These are phyloP conservation scores for Corinectria fuckeliana DNA, from an alignment of 2,329 filamentous ascomycete genomes.

Conservation along the genomic window DNA sequence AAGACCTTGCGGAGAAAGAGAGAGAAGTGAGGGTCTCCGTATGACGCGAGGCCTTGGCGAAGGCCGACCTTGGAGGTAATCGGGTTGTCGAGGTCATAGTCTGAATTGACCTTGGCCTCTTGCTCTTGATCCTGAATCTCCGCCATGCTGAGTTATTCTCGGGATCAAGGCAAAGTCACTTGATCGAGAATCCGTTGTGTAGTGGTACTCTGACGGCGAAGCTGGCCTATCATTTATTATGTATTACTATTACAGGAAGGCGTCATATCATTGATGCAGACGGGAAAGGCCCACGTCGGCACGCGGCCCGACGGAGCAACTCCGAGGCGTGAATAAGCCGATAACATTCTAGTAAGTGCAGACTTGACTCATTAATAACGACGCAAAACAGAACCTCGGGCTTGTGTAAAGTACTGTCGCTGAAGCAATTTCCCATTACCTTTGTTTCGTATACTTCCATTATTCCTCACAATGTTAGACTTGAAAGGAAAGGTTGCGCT, in stretches of 20 bases:
- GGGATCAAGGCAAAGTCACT: background rate
- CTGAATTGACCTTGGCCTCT: slow-evolving; percentile 44
- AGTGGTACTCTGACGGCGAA: background rate
- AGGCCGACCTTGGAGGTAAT: slow-evolving; percentile 61
- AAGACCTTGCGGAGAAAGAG: slow-evolving; percentile 78
- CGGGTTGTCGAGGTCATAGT: slow-evolving; percentile 66
- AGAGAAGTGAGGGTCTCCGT: slow-evolving; percentile 77
- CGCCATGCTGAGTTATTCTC: slow-evolving; percentile 19
- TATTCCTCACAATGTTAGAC: slow-evolving; percentile 41
- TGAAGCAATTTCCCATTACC: too few species aligned
- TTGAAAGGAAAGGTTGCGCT: slow-evolving; percentile 52
- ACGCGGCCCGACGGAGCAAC: slow-evolving; percentile 25
- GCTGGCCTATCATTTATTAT: slow-evolving; percentile 31
- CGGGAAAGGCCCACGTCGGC: slow-evolving; percentile 28
- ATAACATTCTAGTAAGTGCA: background rate
- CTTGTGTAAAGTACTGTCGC: background rate
- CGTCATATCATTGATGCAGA: slow-evolving; percentile 15
- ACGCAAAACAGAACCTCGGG: background rate
- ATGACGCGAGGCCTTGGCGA: slow-evolving; percentile 69
- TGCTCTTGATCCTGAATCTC: slow-evolving; percentile 9
- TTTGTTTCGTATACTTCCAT: background rate
- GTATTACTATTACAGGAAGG: slow-evolving; percentile 27
- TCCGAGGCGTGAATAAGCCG: background rate
- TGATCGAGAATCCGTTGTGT: background rate
- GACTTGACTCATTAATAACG: background rate